Evolutionary conservation across 2,329 filamentous ascomycete species (phyloP).

Genomic region (Uncinocarpus reesii): DNA sequence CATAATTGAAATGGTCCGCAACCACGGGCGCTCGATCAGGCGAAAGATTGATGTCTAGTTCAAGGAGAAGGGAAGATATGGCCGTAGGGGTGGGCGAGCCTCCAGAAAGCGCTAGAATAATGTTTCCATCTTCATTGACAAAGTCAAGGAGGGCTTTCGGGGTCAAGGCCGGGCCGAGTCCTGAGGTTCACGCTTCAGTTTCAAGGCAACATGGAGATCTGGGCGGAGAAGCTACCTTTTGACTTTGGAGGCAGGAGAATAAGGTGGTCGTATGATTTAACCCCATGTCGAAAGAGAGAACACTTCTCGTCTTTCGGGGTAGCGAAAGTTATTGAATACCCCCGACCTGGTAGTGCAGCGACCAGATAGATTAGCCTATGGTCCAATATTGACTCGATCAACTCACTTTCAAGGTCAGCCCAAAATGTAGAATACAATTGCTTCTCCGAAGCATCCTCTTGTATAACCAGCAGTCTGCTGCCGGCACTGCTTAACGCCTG

Average conservation of each 20-base stretch:
- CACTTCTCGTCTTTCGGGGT: slow-evolving; percentile 72
- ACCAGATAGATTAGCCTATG: neutral
- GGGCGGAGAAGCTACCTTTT: slow-evolving; percentile 53
- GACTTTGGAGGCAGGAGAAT: slow-evolving; percentile 78
- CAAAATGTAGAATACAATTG: slow-evolving; percentile 69
- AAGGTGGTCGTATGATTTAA: slow-evolving; percentile 82
- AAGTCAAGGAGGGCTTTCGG: slow-evolving; percentile 83
- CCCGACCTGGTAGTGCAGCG: slow-evolving; percentile 55
- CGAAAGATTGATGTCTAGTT: slow-evolving; percentile 83
- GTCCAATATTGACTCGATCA: too few species aligned
- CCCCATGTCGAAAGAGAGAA: slow-evolving; percentile 72
- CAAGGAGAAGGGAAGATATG: slow-evolving; percentile 66
- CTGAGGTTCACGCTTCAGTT: slow-evolving; percentile 38
- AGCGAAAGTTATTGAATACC: slow-evolving; percentile 69
- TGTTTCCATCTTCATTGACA: slow-evolving; percentile 81
- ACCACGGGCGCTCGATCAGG: slow-evolving; percentile 73
- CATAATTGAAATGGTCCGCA: slow-evolving; percentile 94
- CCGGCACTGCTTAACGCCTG: slow-evolving; percentile 71
- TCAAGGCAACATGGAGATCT: neutral
- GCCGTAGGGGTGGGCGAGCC: slow-evolving; percentile 58
- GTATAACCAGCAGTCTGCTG: slow-evolving; percentile 68
- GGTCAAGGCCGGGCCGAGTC: slow-evolving; percentile 77
- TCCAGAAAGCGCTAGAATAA: slow-evolving; percentile 74
- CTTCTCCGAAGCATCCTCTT: slow-evolving; percentile 75
- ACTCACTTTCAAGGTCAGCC: slow-evolving; percentile 39